Evolutionary conservation across 2,329 filamentous ascomycete species (phyloP).

Genomic region (Colletotrichum eremochloae): DNA sequence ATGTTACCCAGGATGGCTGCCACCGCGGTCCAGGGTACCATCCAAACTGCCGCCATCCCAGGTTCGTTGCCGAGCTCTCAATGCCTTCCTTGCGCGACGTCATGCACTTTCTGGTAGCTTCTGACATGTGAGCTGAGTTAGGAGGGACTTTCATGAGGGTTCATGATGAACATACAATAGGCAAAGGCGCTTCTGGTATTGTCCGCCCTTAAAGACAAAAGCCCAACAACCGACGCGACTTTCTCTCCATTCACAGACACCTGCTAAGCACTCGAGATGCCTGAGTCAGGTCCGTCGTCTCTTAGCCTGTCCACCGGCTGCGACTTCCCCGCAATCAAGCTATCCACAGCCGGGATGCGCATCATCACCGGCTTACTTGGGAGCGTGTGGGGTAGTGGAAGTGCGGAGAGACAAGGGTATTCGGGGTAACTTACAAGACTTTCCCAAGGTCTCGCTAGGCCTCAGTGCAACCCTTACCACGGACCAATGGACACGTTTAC

Average conservation of each 20-base stretch:
- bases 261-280: neutral
- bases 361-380: conserved; percentile 26
- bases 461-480: conserved; percentile 31
- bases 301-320: conserved; percentile 20
- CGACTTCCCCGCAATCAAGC: conserved; percentile 37
- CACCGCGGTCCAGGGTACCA: neutral
- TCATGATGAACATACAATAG: neutral
- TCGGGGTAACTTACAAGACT: conserved; percentile 25
- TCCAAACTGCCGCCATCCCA: neutral
- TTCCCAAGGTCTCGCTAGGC: conserved; percentile 10
- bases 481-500: conserved; percentile 28
- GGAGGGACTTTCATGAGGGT: neutral
- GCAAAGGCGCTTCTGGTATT: neutral
- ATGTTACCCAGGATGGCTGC: neutral
- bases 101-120: neutral
- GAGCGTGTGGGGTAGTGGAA: conserved; percentile 33
- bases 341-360: conserved; percentile 14
- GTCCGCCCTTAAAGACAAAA: neutral
- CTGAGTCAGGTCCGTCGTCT: conserved; percentile 3
- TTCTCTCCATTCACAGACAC: neutral
- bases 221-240: neutral
- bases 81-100: neutral
- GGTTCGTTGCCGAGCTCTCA: neutral
- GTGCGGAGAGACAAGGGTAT: conserved; percentile 34
- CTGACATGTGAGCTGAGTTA: neutral